Evolutionary conservation across 306 rosid genomes (phyloP).

Genomic region (Prunus davidiana): DNA sequence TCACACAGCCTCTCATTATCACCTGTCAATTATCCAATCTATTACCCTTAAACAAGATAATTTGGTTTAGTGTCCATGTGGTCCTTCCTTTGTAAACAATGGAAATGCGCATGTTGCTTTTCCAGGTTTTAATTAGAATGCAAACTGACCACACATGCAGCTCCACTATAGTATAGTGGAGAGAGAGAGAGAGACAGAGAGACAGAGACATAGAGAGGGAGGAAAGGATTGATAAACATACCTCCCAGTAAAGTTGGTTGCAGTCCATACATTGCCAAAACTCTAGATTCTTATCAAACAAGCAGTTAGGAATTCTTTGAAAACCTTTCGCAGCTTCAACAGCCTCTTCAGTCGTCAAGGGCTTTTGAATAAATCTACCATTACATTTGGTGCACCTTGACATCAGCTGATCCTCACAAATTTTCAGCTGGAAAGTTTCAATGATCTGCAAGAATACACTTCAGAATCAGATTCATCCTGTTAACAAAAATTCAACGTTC

Average conservation of each 20-base stretch:
- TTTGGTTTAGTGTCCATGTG: background rate
- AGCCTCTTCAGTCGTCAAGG: constrained; percentile 81
- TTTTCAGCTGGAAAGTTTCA: constrained; percentile 65
- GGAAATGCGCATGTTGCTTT: background rate
- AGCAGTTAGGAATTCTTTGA: constrained; percentile 80
- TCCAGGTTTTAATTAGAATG: background rate
- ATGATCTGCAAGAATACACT: constrained; percentile 56
- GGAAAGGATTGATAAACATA: constrained; percentile 24
- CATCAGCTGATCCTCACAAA: constrained; percentile 77
- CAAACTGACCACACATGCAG: background rate
- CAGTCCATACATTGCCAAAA: constrained; percentile 97
- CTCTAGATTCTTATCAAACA: constrained; percentile 78
- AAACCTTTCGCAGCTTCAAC: constrained; percentile 85
- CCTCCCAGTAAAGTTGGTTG: constrained; percentile 96
- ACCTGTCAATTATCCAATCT: background rate
- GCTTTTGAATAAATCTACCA: constrained; percentile 86
- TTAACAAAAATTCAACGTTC: background rate
- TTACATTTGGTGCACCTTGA: constrained; percentile 96
- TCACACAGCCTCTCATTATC: no score
- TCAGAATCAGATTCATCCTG: constrained; percentile 15
- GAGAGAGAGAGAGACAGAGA: background rate
- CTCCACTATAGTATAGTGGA: background rate
- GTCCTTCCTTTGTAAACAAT: background rate
- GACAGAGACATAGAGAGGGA: constrained; percentile 9
- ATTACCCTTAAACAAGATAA: background rate